Percentiles rank a stretch among this genome's conserved stretches.
Evolutionary conservation across 1,284 basidiomycete species (phyloP).

Genomic region (Athelia sp.): DNA sequence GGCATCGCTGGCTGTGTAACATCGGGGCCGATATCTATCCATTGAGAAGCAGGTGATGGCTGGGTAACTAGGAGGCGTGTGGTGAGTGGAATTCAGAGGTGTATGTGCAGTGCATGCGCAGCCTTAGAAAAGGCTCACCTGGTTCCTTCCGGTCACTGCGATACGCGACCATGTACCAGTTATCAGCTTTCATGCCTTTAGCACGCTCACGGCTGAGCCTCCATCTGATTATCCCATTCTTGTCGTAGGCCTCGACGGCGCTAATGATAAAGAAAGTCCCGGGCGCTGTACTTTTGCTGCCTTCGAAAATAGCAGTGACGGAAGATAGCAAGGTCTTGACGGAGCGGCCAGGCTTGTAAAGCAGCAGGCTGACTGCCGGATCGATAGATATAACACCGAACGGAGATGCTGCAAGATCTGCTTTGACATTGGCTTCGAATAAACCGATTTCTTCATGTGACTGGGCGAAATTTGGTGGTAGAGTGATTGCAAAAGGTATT

Average conservation of each 20-base stretch:
- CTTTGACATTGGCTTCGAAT: not conserved
- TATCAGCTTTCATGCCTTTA: constrained; percentile 17
- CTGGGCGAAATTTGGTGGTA: constrained; percentile 6
- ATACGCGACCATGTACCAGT: constrained; percentile 20
- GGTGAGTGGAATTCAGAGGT: too few species aligned
- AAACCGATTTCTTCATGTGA: not conserved
- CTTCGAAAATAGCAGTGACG: constrained; percentile 10
- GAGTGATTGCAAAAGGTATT: constrained; percentile 15
- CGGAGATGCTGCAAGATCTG: too few species aligned
- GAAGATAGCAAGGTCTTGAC: constrained; percentile 7
- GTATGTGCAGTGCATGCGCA: too few species aligned
- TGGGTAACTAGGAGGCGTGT: not conserved
- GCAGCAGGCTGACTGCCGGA: constrained; percentile 17
- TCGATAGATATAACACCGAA: not conserved
- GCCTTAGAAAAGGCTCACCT: not conserved
- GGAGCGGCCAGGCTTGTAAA: constrained; percentile 13
- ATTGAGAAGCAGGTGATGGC: not conserved
- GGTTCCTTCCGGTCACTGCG: constrained; percentile 6
- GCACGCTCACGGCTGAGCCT: constrained; percentile 20
- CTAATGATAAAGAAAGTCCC: constrained; percentile 16
- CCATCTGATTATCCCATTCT: constrained; percentile 18
- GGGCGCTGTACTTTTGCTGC: constrained; percentile 8
- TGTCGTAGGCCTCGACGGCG: constrained; percentile 16
- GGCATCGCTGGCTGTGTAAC: too few species aligned
- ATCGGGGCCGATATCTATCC: not conserved